Base-by-base conservation (phyloP, 805 yeast species). In the Candida michaelii region DNA sequence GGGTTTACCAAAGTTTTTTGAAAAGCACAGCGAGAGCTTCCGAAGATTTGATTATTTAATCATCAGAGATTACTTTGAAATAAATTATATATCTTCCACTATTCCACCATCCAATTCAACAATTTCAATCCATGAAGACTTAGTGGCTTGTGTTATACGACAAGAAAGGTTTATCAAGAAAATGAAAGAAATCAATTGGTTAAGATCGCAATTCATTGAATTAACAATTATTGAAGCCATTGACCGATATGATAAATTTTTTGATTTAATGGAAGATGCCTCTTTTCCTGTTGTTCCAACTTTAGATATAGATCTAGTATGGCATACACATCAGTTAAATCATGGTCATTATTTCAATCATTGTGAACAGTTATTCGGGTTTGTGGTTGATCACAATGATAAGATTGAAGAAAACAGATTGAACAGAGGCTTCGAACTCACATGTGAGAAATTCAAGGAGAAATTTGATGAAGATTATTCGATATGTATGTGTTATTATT, bases 121-220 rank as follows among this genome's bases (percentile, higher is more conserved):
- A 5, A 4, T 38, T 15, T 33, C 41, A 12, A 13, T 38, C 5
- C 30, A 30, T 27, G 30, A 21, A 30, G 63, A 60, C 36, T 49
- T 60, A 31, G 64, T 58, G 12, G 60, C 58, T 3, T 53, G 53
- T 42, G 56, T 57, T 9, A 5, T 47, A 11, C 35, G 60, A 25
- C 63, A 58, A 41, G 58, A 51, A 31, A 30, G 51, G 31, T 60
- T 57, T 36, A 53, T 53, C 8, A 48, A 36, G 11, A 49, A 55
- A 32, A 55, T 58, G 52, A 49, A 13, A 5, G 30, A 38, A 3
- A 5, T 23, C 17, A 15, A 38, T 23, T 38, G 41, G 41, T 5
- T 38, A 10, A 18, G 11, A 5, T 27, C 32, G n/a, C 29, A 13
- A 11, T 30, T 30, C 23, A 12, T 30, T 3, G 48, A 42, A 40